A percentile compares a stretch with the other conserved stretches of the same genome.
Conservation (phyloP, 2,329 filamentous ascomycete species). For the Botrytis sinoallii region DNA sequence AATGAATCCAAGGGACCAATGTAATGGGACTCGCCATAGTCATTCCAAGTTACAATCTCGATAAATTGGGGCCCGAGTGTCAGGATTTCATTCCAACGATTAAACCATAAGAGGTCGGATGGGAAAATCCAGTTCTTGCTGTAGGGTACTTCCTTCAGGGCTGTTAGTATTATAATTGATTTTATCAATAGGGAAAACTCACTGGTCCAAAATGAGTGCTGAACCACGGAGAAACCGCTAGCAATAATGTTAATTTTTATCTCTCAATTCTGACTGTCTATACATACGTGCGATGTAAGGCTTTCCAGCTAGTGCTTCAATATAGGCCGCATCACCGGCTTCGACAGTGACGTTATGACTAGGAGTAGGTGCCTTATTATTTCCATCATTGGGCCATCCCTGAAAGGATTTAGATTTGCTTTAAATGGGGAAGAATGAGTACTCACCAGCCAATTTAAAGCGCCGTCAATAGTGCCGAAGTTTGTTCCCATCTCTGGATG, state of each 20-base stretch:
- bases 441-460: constrained; percentile 30
- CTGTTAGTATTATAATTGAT: constrained; percentile 40
- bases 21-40: constrained; percentile 53
- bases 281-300: constrained; percentile 29
- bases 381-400: constrained; percentile 30
- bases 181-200: constrained; percentile 38
- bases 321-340: constrained; percentile 25
- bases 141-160: constrained; percentile 33
- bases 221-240: constrained; percentile 41
- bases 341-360: constrained; percentile 27
- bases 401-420: neutral
- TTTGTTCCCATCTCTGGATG: constrained; percentile 25
- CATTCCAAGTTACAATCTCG: constrained; percentile 47
- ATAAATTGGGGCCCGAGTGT: constrained; percentile 43
- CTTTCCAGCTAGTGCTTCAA: constrained; percentile 25
- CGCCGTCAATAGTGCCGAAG: constrained; percentile 26
- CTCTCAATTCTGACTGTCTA: neutral
- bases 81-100: constrained; percentile 44
- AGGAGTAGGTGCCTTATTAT: constrained; percentile 29
- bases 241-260: neutral
- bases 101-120: constrained; percentile 41
- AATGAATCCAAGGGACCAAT: constrained; percentile 46
- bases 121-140: constrained; percentile 45
- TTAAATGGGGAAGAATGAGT: no score
- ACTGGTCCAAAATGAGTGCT: constrained; percentile 41